Percentiles rank a stretch among this genome's conserved stretches.
Evolutionary conservation across 2,329 filamentous ascomycete genomes (phyloP).

Genomic region (Beauveria rudraprayagi): DNA sequence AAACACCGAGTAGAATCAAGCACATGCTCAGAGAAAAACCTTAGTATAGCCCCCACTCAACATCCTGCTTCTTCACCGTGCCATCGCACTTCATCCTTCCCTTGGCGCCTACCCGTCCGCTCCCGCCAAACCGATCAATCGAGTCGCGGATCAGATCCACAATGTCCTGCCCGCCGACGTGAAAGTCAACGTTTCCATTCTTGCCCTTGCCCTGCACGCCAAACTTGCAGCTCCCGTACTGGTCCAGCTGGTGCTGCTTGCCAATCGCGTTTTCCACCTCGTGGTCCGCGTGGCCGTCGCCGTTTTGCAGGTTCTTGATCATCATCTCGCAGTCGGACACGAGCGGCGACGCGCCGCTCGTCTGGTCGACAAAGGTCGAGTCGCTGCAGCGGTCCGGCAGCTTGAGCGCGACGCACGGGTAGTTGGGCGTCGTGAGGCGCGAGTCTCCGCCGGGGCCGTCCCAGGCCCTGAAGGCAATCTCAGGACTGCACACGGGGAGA

Average conservation of each 20-base stretch:
- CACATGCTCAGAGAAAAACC: too few species aligned
- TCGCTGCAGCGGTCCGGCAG: constrained; percentile 20
- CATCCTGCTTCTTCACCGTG: too few species aligned
- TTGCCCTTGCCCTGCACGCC: too few species aligned
- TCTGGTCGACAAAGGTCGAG: constrained; percentile 21
- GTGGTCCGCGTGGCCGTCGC: neutral
- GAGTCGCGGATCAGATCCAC: too few species aligned
- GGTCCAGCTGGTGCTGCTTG: neutral
- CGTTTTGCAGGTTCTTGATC: neutral
- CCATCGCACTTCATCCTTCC: too few species aligned
- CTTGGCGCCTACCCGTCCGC: too few species aligned
- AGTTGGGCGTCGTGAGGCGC: constrained; percentile 17
- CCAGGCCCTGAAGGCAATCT: neutral
- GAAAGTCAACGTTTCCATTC: too few species aligned
- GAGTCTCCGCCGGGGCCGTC: neutral
- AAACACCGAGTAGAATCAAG: too few species aligned
- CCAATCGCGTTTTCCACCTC: neutral
- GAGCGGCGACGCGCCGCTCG: neutral
- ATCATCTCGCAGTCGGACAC: neutral
- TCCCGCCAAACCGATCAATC: too few species aligned
- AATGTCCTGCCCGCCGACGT: too few species aligned
- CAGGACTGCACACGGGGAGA: neutral
- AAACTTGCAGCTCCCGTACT: neutral
- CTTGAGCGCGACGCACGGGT: constrained; percentile 24
- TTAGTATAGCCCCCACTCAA: too few species aligned